Conservation (phyloP, 73 alveolate species). For the Paramecium sonneborni region DNA sequence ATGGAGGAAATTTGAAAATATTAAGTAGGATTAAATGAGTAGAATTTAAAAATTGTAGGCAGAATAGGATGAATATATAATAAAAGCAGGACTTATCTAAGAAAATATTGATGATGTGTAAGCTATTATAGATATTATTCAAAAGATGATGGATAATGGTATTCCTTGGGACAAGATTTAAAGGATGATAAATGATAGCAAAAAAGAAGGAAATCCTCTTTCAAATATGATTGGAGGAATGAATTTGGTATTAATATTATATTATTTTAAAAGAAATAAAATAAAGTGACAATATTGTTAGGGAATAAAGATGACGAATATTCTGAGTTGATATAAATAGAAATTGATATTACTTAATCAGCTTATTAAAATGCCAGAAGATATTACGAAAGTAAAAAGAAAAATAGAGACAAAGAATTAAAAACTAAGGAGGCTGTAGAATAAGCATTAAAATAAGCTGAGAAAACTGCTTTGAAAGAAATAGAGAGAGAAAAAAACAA, state of each 20-base stretch:
- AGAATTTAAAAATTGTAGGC: constrained; percentile 77
- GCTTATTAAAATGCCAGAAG: constrained; percentile 83
- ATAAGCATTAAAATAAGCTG: constrained; percentile 83
- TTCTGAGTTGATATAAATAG: constrained; percentile 53
- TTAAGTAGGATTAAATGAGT: constrained; percentile 81
- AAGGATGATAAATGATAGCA: constrained; percentile 88
- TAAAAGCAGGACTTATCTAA: constrained; percentile 82
- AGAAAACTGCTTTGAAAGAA: constrained; percentile 80
- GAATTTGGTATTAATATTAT: constrained; percentile 58
- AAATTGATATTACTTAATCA: constrained; percentile 70
- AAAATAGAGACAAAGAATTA: constrained; percentile 75
- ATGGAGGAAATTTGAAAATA: constrained; percentile 83
- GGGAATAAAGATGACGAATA: constrained; percentile 69
- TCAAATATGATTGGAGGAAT: constrained; percentile 79
- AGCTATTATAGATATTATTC: constrained; percentile 78
- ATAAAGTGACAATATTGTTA: constrained; percentile 68
- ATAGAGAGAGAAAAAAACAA: constrained; percentile 73
- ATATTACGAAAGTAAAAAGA: constrained; percentile 80
- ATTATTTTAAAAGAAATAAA: constrained; percentile 54
- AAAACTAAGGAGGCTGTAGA: constrained; percentile 81
- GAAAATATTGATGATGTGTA: constrained; percentile 74
- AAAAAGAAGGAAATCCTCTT: constrained; percentile 83
- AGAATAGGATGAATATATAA: constrained; percentile 78
- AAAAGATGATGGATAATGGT: constrained; percentile 73
- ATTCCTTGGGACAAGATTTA: constrained; percentile 83